Evolutionary conservation across 768 basidiomycete genomes (phyloP).

Genomic region (Lentinus brumalis): DNA sequence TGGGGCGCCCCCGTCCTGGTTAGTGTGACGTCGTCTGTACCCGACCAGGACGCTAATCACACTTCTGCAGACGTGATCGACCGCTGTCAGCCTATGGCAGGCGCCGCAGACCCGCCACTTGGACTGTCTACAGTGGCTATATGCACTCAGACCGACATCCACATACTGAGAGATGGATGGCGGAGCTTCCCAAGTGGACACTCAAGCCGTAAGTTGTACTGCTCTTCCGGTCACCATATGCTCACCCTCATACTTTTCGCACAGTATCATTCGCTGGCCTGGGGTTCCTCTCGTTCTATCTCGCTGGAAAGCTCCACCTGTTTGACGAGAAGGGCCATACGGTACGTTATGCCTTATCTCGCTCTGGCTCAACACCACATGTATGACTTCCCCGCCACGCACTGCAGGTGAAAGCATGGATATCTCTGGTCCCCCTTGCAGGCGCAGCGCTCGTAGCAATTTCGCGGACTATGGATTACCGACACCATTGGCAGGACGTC

Average conservation of each 20-base stretch:
- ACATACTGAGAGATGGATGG: conserved; percentile 78
- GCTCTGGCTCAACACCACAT: no score
- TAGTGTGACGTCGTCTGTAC: conserved; percentile 5
- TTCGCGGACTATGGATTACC: conserved; percentile 89
- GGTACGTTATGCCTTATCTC: conserved; percentile 37
- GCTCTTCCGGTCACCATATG: not conserved
- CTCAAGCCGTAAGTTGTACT: conserved; percentile 65
- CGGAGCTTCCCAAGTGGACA: conserved; percentile 93
- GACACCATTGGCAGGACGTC: conserved; percentile 95
- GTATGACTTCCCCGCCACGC: no score
- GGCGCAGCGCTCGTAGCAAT: conserved; percentile 81
- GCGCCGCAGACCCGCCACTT: conserved; percentile 66
- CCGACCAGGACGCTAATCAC: not conserved
- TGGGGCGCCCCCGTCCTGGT: conserved; percentile 91
- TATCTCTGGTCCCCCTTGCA: conserved; percentile 72
- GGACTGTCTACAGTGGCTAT: conserved; percentile 75
- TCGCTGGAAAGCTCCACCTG: conserved; percentile 90
- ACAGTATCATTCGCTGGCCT: conserved; percentile 92
- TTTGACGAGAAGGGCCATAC: conserved; percentile 81
- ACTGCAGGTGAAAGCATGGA: conserved; percentile 69
- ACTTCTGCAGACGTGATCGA: conserved; percentile 54
- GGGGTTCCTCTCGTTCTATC: conserved; percentile 84
- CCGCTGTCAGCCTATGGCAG: conserved; percentile 70
- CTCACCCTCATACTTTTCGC: not conserved
- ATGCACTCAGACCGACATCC: conserved; percentile 70